A percentile compares a stretch with the other conserved stretches of the same genome.
These are phyloP conservation scores for Glomus cerebriforme DNA, from an alignment of 192 early-diverging fungal species.

Conservation along the genomic window DNA sequence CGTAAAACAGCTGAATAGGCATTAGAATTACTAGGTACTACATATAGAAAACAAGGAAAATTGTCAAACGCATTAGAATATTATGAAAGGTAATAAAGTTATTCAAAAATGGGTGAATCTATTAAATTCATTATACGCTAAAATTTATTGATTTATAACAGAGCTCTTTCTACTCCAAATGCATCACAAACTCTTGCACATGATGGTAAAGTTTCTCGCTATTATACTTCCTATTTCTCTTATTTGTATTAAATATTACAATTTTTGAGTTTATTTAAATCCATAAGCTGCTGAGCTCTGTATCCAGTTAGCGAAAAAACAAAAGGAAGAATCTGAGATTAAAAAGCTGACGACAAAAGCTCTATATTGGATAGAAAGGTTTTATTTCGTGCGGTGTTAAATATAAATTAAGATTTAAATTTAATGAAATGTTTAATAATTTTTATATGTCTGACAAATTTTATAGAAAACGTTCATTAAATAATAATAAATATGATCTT, in stretches of 20 bases:
- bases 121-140: not conserved
- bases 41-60: not conserved
- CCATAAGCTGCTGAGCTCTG: conserved; percentile 11
- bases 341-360: not conserved
- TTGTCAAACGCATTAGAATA: conserved; percentile 6
- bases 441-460: not conserved
- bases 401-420: not conserved
- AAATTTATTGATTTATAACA: not conserved
- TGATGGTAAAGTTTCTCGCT: not conserved
- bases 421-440: not conserved
- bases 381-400: not conserved
- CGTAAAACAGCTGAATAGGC: not conserved
- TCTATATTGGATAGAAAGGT: conserved; percentile 10
- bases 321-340: conserved; percentile 13
- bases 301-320: not conserved
- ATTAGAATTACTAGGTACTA: conserved; percentile 1
- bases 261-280: not conserved
- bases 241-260: not conserved
- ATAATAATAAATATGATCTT: conserved; percentile 9
- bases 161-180: not conserved
- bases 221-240: not conserved
- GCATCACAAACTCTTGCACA: not conserved
- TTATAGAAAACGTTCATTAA: not conserved
- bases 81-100: conserved; percentile 6
- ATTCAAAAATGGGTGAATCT: not conserved